A percentile compares a stretch with the other conserved stretches of the same genome.
Conservation (phyloP, 179 eudicot genomes). For the Beta corolliflora region DNA sequence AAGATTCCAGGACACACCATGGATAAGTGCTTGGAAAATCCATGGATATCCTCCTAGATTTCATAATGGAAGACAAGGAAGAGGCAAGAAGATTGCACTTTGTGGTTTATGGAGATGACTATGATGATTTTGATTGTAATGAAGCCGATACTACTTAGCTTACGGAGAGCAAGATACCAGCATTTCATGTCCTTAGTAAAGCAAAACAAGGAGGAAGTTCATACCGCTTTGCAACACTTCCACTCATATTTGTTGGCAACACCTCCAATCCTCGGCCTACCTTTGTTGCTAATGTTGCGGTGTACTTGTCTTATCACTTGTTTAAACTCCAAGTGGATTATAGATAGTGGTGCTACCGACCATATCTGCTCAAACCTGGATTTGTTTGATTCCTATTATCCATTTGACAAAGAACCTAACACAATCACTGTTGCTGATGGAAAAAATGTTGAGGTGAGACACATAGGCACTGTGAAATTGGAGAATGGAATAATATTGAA, state of each 20-base stretch:
- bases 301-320: not conserved
- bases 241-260: too few species aligned
- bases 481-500: not conserved
- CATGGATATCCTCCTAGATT: too few species aligned
- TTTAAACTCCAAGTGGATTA: not conserved
- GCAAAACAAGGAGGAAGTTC: not conserved
- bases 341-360: not conserved
- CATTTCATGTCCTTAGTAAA: too few species aligned
- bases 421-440: not conserved
- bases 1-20: too few species aligned
- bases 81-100: not conserved
- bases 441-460: too few species aligned
- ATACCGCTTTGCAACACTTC: too few species aligned
- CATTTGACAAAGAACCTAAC: not conserved
- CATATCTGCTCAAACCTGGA: not conserved
- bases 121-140: not conserved
- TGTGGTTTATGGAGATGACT: not conserved
- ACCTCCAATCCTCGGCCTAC: too few species aligned
- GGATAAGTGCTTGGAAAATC: too few species aligned
- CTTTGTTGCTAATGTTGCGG: not conserved
- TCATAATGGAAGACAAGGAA: not conserved
- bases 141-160: not conserved
- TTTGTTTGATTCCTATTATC: not conserved
- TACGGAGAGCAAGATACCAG: accelerated
- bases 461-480: too few species aligned